Conservation (phyloP, 2,329 filamentous ascomycete genomes). For the Clathrospora elynae region DNA sequence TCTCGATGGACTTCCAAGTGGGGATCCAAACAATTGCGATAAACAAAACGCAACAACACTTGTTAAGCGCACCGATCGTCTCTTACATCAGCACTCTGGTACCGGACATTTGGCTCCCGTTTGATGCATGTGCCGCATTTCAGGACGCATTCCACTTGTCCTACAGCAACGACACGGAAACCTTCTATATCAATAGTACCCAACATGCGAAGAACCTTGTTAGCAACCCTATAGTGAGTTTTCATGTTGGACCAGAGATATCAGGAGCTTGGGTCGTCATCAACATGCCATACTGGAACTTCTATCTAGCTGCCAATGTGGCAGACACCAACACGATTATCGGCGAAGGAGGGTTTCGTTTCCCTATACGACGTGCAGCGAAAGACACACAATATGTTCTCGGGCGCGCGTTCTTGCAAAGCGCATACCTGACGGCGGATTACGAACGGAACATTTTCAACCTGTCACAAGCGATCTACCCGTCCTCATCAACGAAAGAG, state of each 20-base stretch:
- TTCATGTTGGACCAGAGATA: constrained; percentile 37
- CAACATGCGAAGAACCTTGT: constrained; percentile 38
- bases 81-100: constrained; percentile 48
- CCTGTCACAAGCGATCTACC: constrained; percentile 59
- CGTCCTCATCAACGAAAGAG: constrained; percentile 47
- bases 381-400: constrained; percentile 48
- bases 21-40: constrained; percentile 32
- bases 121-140: constrained; percentile 41
- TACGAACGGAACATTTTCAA: constrained; percentile 41
- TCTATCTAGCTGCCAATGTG: constrained; percentile 39
- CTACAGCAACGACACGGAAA: constrained; percentile 41
- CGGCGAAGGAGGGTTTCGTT: constrained; percentile 41
- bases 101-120: constrained; percentile 50
- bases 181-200: constrained; percentile 49
- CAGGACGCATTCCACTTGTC: constrained; percentile 46
- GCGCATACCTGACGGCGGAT: constrained; percentile 49
- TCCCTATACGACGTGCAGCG: constrained; percentile 46
- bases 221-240: constrained; percentile 41
- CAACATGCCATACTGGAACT: constrained; percentile 47
- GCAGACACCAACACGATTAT: constrained; percentile 8
- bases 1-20: constrained; percentile 33
- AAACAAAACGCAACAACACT: constrained; percentile 24
- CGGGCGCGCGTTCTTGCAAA: constrained; percentile 50
- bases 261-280: constrained; percentile 38
- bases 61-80: constrained; percentile 29